Evolutionary conservation across 345 rosid species (phyloP).

Genomic region (Eucalyptus caleyi): DNA sequence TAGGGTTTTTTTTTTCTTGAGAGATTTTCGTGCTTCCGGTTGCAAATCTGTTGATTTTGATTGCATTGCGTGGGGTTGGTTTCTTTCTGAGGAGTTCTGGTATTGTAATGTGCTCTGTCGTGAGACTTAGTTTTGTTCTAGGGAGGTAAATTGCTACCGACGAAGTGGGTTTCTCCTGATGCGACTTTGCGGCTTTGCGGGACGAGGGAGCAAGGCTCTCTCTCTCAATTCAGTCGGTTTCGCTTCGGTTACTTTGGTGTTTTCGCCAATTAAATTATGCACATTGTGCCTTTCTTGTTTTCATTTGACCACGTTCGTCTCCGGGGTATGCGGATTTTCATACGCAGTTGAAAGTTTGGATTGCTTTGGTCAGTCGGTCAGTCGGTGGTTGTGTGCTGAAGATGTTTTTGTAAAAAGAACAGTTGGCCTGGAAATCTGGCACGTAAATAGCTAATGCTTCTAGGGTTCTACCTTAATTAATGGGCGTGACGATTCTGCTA

Average conservation of each 20-base stretch:
- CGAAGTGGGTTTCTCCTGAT: not conserved
- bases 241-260: not conserved
- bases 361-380: not conserved
- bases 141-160: not conserved
- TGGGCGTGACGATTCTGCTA: not conserved
- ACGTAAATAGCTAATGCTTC: not conserved
- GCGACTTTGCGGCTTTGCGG: not conserved
- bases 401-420: not conserved
- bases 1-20: not conserved
- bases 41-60: not conserved
- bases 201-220: not conserved
- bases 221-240: not conserved
- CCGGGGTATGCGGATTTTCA: not conserved
- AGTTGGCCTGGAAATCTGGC: not conserved
- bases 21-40: not conserved
- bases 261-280: not conserved
- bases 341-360: not conserved
- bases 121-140: not conserved
- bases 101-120: not conserved
- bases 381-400: not conserved
- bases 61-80: not conserved
- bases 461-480: not conserved
- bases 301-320: not conserved
- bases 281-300: not conserved
- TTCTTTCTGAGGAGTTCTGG: not conserved